Conservation (phyloP, 2,329 filamentous ascomycete species). For the Ophiostoma australiae region DNA sequence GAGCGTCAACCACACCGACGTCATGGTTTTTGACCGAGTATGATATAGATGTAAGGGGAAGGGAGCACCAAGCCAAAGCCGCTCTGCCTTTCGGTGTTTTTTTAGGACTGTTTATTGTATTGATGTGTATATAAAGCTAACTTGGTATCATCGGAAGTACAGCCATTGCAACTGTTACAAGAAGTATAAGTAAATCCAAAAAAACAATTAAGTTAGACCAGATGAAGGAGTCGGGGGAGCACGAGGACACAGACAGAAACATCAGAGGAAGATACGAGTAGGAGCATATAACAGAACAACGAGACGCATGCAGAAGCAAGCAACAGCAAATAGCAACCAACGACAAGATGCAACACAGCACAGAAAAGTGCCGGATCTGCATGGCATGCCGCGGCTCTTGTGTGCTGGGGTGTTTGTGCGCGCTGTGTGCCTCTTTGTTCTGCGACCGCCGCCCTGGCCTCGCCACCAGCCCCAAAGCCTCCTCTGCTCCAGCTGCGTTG, state of each 20-base stretch:
- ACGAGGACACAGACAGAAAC: constrained; percentile 10
- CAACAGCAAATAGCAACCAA: background rate
- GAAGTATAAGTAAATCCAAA: background rate
- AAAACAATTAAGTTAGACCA: background rate
- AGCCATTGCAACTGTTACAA: background rate
- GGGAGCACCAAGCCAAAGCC: constrained; percentile 1
- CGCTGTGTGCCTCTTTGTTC: background rate
- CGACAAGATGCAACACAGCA: background rate
- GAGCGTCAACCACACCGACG: background rate
- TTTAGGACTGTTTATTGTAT: background rate
- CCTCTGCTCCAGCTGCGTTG: background rate
- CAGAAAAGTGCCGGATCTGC: constrained; percentile 1
- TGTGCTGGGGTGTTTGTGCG: background rate
- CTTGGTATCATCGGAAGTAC: background rate
- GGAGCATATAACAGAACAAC: background rate
- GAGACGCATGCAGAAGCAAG: background rate
- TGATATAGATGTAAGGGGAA: background rate
- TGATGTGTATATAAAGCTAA: too few relatives aligned
- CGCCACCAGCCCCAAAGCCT: background rate
- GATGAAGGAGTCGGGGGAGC: constrained; percentile 7
- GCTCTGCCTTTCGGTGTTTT: background rate
- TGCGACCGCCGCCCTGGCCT: background rate
- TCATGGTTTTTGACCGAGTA: background rate
- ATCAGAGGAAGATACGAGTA: background rate
- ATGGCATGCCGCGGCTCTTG: constrained; percentile 5